Evolutionary conservation across 768 basidiomycete genomes (phyloP), one percentile per base, ranked within the genome.

Genomic region (Rhodotorula diobovata): DNA sequence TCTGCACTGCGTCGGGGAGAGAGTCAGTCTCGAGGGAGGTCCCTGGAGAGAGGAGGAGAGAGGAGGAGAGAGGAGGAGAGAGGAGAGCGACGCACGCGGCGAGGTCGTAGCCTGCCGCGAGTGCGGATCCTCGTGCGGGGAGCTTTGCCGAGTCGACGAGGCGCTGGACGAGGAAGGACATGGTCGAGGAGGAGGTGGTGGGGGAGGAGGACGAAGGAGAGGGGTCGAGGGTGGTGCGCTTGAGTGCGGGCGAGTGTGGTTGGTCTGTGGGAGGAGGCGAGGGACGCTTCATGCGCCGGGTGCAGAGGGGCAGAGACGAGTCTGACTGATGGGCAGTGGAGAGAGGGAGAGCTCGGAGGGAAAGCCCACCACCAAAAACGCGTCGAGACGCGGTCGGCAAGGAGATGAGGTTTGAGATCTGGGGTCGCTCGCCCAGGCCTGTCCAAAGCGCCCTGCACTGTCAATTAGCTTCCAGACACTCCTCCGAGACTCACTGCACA

Each of bases 31-130:
- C n/a, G 45, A 23, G 32, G 11, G 30, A 51, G n/a, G 53, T 9
- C 15, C 16, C n/a, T n/a, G n/a, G 50, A 18, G 23, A 35, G 46
- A 20, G 30, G 30, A 53, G 6, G 21, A 35, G 54, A 21, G 34
- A 12, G 9, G 37, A 16, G 34, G 30, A 8, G 30, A 10, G 28
- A 54, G 46, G 28, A 10, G 37, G 63, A 14, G 34, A 28, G 35
- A 11, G 63, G 51, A 25, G 39, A 21, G 20, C 50, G 39, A 55
- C 83, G n/a, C 79, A 91, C 93, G 90, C 89, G 82, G 93, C 94
- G 48, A 99, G 83, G 80, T 99, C 96, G 78, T 98, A 96, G 11
- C 96, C 96, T 1, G 96, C 96, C 4, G 95, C 86, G 60, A 93
- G 83, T 4, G 87, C 81, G 6, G 90, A 92, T 1, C 96, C 95